These are phyloP conservation scores for Ogataea chonburiensis DNA, from an alignment of 805 yeast genomes.

Conservation along the genomic window DNA sequence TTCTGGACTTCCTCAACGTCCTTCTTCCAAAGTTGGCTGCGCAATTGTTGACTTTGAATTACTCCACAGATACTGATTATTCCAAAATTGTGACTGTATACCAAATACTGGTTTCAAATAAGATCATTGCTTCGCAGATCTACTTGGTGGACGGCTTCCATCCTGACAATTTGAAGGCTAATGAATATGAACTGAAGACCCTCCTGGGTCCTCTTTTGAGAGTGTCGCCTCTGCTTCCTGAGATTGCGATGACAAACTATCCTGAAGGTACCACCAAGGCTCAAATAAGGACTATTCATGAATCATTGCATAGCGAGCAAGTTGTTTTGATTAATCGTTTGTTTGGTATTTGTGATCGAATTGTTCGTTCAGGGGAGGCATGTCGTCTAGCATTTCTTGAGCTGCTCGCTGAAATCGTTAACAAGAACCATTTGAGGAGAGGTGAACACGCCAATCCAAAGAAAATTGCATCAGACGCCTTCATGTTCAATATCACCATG, in stretches of 20 bases:
- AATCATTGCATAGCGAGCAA: conserved; percentile 64
- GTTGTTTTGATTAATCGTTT: conserved; percentile 57
- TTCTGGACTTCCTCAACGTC: conserved; percentile 57
- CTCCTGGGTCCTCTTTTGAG: conserved; percentile 75
- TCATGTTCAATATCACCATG: conserved; percentile 73
- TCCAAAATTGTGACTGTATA: conserved; percentile 52
- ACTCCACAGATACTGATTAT: conserved; percentile 49
- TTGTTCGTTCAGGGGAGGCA: conserved; percentile 68
- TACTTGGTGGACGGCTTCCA: conserved; percentile 56
- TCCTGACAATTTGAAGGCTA: conserved; percentile 46
- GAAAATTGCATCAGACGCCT: conserved; percentile 71
- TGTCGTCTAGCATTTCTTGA: conserved; percentile 63
- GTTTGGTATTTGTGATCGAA: conserved; percentile 66
- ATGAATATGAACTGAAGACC: conserved; percentile 58
- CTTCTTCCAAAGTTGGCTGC: conserved; percentile 46
- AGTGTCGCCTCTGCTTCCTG: conserved; percentile 66
- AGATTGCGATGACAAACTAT: conserved; percentile 49
- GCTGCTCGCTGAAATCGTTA: conserved; percentile 73
- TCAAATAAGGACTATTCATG: conserved; percentile 51
- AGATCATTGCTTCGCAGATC: conserved; percentile 59
- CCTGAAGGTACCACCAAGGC: conserved; percentile 35
- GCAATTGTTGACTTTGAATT: conserved; percentile 39
- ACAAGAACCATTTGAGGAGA: conserved; percentile 80
- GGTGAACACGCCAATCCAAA: conserved; percentile 77
- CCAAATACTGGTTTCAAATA: conserved; percentile 57